phyloP scores from a whole-genome alignment of 2,329 filamentous ascomycete species.

The Neoscytalidium dimidiatum region DNA sequence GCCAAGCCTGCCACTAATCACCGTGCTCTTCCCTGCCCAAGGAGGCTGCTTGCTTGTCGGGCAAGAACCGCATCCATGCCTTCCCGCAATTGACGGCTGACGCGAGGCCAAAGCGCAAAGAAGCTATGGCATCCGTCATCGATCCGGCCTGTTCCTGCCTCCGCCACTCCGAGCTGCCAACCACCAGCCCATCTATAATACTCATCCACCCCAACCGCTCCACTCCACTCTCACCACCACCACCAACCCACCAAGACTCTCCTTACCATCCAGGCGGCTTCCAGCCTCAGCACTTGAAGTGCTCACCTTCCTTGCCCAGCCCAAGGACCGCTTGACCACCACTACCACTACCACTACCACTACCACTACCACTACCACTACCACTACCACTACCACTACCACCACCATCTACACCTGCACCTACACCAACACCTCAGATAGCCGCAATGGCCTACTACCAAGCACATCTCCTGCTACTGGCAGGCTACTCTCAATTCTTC shows the following conservation, averaged over 20 bases:
- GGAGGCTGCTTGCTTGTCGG: neutral
- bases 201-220: neutral
- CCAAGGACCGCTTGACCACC: neutral
- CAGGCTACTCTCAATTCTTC: slow-evolving; percentile 20
- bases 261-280: neutral
- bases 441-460: slow-evolving; percentile 17
- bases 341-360: too few species aligned
- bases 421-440: neutral
- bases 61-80: neutral
- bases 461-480: slow-evolving; percentile 18
- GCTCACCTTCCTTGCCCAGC: neutral
- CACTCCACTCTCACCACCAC: neutral
- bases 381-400: too few species aligned
- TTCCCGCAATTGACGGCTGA: slow-evolving; percentile 5
- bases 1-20: slow-evolving; percentile 13
- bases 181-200: slow-evolving; percentile 18
- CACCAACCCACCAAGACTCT: neutral
- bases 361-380: neutral
- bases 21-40: slow-evolving; percentile 9
- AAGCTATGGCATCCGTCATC: slow-evolving; percentile 7
- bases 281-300: slow-evolving; percentile 2
- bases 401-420: too few species aligned
- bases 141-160: slow-evolving; percentile 9
- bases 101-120: neutral
- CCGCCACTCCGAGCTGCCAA: slow-evolving; percentile 7